phyloP scores from a whole-genome alignment of 192 early-diverging fungal genomes.

The Entophlyctis luteolus region DNA sequence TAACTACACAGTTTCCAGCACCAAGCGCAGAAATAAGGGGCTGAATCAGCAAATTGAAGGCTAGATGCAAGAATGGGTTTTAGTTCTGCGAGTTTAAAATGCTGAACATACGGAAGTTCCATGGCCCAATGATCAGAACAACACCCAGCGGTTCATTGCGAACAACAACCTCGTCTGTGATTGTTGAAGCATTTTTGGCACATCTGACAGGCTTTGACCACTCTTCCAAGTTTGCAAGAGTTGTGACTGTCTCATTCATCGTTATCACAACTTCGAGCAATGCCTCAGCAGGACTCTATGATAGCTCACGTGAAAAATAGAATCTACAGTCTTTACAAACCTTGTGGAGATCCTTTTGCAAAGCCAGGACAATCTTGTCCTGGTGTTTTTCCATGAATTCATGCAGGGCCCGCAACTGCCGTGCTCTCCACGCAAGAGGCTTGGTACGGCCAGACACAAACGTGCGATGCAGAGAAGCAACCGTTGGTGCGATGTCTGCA shows the following conservation, averaged over 20 bases:
- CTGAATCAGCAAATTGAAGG: slow-evolving; percentile 61
- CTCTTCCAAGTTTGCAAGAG: slow-evolving; percentile 24
- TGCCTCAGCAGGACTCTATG: not conserved
- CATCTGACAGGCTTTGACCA: slow-evolving; percentile 27
- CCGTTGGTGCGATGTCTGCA: too few relatives aligned
- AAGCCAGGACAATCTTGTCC: slow-evolving; percentile 21
- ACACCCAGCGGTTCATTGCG: not conserved
- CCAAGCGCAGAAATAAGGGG: slow-evolving; percentile 83
- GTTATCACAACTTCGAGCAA: not conserved
- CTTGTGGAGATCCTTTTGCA: slow-evolving; percentile 26
- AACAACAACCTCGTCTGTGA: slow-evolving; percentile 9
- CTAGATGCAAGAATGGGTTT: slow-evolving; percentile 21
- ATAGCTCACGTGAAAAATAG: not conserved
- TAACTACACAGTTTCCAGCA: slow-evolving; percentile 72
- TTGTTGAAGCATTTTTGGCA: not conserved
- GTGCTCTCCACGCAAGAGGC: slow-evolving; percentile 27
- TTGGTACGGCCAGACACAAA: slow-evolving; percentile 30
- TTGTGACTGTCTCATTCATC: not conserved
- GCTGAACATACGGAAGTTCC: slow-evolving; percentile 42
- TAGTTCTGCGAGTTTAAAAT: too few relatives aligned
- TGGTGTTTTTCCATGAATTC: slow-evolving; percentile 33
- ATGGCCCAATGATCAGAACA: not conserved
- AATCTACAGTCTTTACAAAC: not conserved
- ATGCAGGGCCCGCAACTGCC: slow-evolving; percentile 25
- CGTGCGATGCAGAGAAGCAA: slow-evolving; percentile 24